Percentiles rank a stretch among this genome's conserved stretches.
Evolutionary conservation across 2,329 filamentous ascomycete species (phyloP).

Genomic region (Clonostachys solani): DNA sequence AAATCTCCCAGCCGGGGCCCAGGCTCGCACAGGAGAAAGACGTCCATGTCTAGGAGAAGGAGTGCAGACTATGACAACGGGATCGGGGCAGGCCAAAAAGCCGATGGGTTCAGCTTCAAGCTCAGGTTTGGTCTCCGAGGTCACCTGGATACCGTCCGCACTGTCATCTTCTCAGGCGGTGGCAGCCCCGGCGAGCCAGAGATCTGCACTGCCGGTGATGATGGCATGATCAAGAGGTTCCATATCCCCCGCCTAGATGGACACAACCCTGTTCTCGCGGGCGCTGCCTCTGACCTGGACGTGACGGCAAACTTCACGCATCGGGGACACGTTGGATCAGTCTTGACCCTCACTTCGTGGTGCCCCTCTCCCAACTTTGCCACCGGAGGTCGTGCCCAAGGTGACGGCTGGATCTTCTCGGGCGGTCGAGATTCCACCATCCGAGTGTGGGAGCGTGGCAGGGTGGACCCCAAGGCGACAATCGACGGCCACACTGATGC

Average conservation of each 20-base stretch:
- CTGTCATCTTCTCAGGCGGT: constrained; percentile 94
- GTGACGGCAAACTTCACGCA: constrained; percentile 94
- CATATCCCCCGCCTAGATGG: constrained; percentile 80
- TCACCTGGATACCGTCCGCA: constrained; percentile 89
- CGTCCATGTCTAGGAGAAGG: constrained; percentile 66
- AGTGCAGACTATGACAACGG: constrained; percentile 64
- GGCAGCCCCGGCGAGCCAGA: constrained; percentile 94
- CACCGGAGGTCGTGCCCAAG: constrained; percentile 79
- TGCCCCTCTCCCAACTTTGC: constrained; percentile 84
- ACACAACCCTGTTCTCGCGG: constrained; percentile 36
- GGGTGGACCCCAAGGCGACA: constrained; percentile 92
- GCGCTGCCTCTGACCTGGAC: constrained; percentile 73
- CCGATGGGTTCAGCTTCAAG: constrained; percentile 79
- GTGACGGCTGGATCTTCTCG: constrained; percentile 98
- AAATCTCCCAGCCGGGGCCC: constrained; percentile 74
- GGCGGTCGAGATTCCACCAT: constrained; percentile 92
- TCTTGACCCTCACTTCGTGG: constrained; percentile 83
- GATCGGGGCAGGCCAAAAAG: constrained; percentile 47
- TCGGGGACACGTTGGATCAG: constrained; percentile 85
- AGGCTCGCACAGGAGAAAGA: constrained; percentile 72
- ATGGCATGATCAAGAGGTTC: constrained; percentile 95
- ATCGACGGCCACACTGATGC: constrained; percentile 93
- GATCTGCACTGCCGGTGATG: constrained; percentile 93
- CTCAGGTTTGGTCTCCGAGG: constrained; percentile 88
- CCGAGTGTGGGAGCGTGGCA: constrained; percentile 89